Conservation (phyloP, 73 alveolate genomes). For the Paramecium pentaurelia region DNA sequence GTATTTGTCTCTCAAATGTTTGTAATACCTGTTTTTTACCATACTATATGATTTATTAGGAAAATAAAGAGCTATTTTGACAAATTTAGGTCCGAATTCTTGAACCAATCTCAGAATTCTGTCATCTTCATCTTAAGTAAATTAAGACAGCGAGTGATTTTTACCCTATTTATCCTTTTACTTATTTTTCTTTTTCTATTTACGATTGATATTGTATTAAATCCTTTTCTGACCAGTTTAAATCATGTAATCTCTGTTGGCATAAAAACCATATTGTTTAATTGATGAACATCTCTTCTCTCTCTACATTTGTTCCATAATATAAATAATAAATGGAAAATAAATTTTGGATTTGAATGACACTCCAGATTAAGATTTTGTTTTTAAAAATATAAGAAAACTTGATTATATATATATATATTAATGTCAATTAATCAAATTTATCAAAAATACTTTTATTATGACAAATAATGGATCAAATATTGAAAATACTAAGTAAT, state of each 20-base stretch:
- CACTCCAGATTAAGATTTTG: not conserved
- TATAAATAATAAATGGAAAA: not conserved
- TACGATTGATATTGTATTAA: not conserved
- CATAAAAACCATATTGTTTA: not conserved
- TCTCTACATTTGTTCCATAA: not conserved
- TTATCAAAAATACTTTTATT: not conserved
- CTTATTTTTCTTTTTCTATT: not conserved
- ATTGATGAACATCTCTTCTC: not conserved
- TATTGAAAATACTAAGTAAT: not conserved
- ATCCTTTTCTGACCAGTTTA: not conserved
- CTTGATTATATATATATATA: not conserved
- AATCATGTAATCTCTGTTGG: not conserved
- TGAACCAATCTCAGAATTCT: not conserved
- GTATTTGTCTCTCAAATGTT: not conserved
- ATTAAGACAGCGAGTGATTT: not conserved
- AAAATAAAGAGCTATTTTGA: not conserved
- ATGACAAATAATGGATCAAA: not conserved
- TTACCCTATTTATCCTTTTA: not conserved
- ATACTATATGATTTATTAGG: not conserved
- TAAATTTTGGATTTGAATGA: not conserved
- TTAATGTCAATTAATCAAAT: not conserved
- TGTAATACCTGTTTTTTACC: slow-evolving; percentile 26
- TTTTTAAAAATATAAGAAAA: not conserved
- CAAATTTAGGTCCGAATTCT: not conserved
- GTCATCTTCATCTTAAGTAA: not conserved